These are phyloP conservation scores for Fraxinus anomala DNA, from an alignment of 257 asterid species.

Conservation along the genomic window DNA sequence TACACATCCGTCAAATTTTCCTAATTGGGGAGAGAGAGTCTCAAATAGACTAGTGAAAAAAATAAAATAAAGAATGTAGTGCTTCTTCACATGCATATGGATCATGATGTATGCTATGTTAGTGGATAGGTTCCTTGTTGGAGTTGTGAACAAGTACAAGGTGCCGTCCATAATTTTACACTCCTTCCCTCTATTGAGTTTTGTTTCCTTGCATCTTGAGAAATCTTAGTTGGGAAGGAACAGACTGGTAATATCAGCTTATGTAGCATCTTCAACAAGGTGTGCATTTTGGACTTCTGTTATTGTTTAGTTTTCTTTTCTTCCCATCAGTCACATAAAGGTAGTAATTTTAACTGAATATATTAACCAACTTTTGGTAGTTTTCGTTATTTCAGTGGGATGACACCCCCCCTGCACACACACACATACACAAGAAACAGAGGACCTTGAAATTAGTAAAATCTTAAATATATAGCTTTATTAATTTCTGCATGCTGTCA, in stretches of 20 bases:
- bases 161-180: too few species aligned
- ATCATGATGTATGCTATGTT: conserved; percentile 11
- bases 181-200: neutral
- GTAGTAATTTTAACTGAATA: too few species aligned
- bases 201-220: neutral
- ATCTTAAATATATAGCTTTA: neutral
- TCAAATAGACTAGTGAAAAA: neutral
- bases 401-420: too few species aligned
- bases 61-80: neutral
- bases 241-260: neutral
- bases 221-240: neutral
- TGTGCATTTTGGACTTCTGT: neutral
- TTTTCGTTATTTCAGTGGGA: too few species aligned
- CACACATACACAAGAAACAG: too few species aligned
- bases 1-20: conserved; percentile 14
- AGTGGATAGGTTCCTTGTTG: neutral
- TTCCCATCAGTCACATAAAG: too few species aligned
- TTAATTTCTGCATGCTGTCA: neutral
- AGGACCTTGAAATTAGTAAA: too few species aligned
- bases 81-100: conserved; percentile 5
- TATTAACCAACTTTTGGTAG: too few species aligned
- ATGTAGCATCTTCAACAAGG: neutral
- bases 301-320: too few species aligned
- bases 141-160: neutral
- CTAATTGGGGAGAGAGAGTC: conserved; percentile 2